Base-by-base conservation (phyloP, 345 rosid species). In the Boechera retrofracta region DNA sequence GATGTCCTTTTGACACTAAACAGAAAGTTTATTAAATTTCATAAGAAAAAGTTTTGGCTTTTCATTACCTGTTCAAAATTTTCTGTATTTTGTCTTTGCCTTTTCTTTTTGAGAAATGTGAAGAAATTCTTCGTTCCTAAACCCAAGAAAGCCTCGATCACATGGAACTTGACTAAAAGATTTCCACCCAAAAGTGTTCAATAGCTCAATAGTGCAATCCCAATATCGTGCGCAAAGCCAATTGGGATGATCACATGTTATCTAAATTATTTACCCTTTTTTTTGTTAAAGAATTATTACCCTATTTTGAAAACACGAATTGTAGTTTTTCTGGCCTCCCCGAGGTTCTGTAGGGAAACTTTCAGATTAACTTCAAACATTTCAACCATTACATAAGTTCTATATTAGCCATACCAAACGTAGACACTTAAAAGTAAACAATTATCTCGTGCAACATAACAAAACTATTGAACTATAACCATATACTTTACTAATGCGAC, bases 91-190 rank as follows among this genome's bases (percentile, higher is more conserved):
- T 72, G 66, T 58, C 41, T 58, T 9, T 71, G 62, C 51, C 36
- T 49, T 72, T 61, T 55, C 2, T 45, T 72, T 48, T 78, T 49
- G 77, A 72, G 77, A 66, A 39, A 67, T 78, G 81, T 72, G 81
- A 66, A 72, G 49, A 59, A 78, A 72, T 78, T 72, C 69, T 78
- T 5, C 64, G 10, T 65, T 72, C 47, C 33, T 67, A 59, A 78
- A 72, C 77, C 81, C 81, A 72, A 78, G 77, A 78, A 70, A 59
- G 77, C 81, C 74, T 78, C 81, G 81, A 78, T 66, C 81, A 78
- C 77, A 78, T 78, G 77, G 77, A 78, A 72, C 77, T 78, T 78
- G 77, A 72, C 81, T 60, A 67, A 65, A 77, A 63, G 59, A 55
- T 48, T 72, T 78, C 42, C 75, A 58, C 64, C 33, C 68, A 60